Base-by-base conservation (phyloP, 768 basidiomycete genomes). In the Suillus placidus region DNA sequence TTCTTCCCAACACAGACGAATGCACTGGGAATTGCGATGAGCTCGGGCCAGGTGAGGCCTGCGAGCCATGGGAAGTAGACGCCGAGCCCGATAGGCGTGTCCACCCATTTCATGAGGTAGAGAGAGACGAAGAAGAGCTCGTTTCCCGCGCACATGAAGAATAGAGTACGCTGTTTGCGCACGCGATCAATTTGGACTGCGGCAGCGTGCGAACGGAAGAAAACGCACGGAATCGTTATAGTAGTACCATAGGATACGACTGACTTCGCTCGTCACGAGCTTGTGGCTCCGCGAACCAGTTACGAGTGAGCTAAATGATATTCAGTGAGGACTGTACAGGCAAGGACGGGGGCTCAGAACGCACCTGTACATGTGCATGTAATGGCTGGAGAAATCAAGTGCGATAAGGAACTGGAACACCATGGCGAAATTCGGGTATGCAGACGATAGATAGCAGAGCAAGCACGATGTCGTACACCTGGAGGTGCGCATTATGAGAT, bases 321-420 rank as follows among this genome's bases (percentile, higher is more conserved):
- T 18, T 23, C 42, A 14, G 34, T 43, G 13, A 37, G 34, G 26
- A 9, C 1, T 43, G 3, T 6, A 61, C 62, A 49, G 58, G 63
- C 16, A 26, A 13, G 34, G 3, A 6, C 43, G 23, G 30, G 58
- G 66, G 26, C 18, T 13, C 16, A 42, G 18, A 70, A 72, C 85
- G 61, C 71, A 96, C 97, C 97, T 97, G 78, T 98, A 97, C 97
- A 99, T 99, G 78, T 99, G 97, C 88, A 99, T 98, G 80, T 99
- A 99, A 79, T 99, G 97, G 70, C 94, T 97, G 71, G 92, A 91
- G 76, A 99, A 99, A 77, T 99, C 97, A 64, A 99, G 87, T 0
- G 96, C 88, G 78, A 99, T 99, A 67, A 99, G 87, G 80, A 93
- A 91, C 78, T 97, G 95, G 83, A 99, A 98, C 60, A 89, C 72